These are phyloP conservation scores for Cryptosporidium tyzzeri DNA, from an alignment of 169 alveolate genomes.

Conservation along the genomic window DNA sequence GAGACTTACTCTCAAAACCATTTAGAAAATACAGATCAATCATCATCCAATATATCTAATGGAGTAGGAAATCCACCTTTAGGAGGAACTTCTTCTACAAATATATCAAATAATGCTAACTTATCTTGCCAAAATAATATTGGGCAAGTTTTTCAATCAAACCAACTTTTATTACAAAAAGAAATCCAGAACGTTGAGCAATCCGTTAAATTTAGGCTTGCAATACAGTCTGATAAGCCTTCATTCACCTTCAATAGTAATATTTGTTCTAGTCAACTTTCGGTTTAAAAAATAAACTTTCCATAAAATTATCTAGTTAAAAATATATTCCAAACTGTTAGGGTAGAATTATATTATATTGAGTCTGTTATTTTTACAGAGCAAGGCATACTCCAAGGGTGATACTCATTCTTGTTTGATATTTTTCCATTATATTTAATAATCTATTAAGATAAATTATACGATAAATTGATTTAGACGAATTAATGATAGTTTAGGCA, in stretches of 20 bases:
- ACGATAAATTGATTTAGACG: neutral
- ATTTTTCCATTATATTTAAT: constrained; percentile 27
- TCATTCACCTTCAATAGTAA: neutral
- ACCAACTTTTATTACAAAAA: constrained; percentile 8
- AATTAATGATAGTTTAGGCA: neutral
- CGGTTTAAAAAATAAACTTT: neutral
- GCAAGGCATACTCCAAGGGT: constrained; percentile 72
- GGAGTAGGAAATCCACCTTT: neutral
- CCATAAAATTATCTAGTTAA: neutral
- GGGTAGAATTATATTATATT: neutral
- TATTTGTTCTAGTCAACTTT: neutral
- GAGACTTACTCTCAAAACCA: constrained; percentile 34
- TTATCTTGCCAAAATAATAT: neutral
- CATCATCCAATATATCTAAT: neutral
- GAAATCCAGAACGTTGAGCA: constrained; percentile 48
- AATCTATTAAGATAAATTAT: neutral
- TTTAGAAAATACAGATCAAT: neutral
- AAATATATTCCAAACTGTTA: neutral
- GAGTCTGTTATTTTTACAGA: constrained; percentile 39
- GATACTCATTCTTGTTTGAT: neutral
- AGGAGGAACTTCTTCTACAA: neutral
- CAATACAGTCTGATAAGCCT: constrained; percentile 49
- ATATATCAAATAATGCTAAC: neutral
- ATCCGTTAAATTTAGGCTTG: constrained; percentile 47
- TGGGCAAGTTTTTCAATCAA: constrained; percentile 5